Base-by-base conservation (phyloP, 805 yeast species). In the Teunomyces gatunensis region DNA sequence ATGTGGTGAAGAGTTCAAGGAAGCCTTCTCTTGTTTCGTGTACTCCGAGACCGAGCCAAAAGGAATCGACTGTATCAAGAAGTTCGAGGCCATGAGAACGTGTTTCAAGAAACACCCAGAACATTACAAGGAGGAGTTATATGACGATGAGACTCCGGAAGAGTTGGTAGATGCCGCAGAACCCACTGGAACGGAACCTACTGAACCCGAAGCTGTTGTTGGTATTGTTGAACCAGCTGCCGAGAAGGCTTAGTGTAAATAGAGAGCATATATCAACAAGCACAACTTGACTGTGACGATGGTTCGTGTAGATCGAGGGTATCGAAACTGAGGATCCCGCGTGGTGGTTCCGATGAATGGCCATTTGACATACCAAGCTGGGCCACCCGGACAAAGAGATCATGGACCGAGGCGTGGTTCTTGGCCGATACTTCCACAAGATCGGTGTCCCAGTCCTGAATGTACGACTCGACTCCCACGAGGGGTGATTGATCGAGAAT, bases 71-170 rank as follows among this genome's bases (percentile, higher is more conserved):
- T 94, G 99, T 71, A 81, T 92, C 57, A 89, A 87, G 59, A 87
- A 87, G 73, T 94, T 92, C 73, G 83, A 85, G 66, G 80, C 74
- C 60, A 94, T 92, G 98, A 96, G 95, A 73, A 78, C 81, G 52
- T 94, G 99, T 73, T 94, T 94, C 83, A 84, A 92, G 74, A 75
- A 80, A 63, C 80, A 91, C 69, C 98, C 97, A 25, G 99, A 94
- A 50, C 85, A 87, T 45, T 94, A 94, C 69, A 87, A 90, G 54
- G 98, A 91, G 64, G 96, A 91, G 68, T 76, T 90, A 59, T 79
- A 85, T 65, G 96, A 86, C 45, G 96, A 87, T 48, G 89, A 49
- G 15, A 43, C 45, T 15, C 44, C 44, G 25, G 46, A 33, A 30
- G 44, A 42, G 36, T 20, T 46, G 49, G 39, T 43, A 21, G 46